phyloP scores from a whole-genome alignment of 768 basidiomycete genomes.

The Boletellus sp. region DNA sequence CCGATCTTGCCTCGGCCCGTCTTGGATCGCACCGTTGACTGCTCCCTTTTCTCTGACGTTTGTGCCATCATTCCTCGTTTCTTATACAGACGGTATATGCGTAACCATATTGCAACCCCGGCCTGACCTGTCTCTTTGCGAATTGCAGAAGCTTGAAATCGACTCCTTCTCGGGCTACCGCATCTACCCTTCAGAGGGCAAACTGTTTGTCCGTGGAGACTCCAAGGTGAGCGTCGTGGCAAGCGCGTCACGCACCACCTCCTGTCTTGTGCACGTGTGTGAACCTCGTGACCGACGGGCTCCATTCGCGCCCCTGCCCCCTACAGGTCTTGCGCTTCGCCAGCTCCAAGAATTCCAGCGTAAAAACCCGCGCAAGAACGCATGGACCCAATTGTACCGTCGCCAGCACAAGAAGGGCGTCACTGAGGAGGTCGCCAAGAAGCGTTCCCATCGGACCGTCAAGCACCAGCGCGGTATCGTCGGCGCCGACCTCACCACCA shows the following conservation, averaged over 20 bases:
- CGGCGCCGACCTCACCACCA: slow-evolving; percentile 89
- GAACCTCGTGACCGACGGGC: no score
- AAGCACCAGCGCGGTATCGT: slow-evolving; percentile 98
- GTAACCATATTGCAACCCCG: not conserved
- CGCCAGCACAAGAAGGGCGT: slow-evolving; percentile 99
- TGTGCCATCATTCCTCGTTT: not conserved
- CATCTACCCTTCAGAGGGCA: slow-evolving; percentile 98
- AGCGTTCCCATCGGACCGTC: slow-evolving; percentile 92
- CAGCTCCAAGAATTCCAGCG: slow-evolving; percentile 89
- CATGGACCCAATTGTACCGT: slow-evolving; percentile 92
- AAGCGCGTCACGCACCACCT: not conserved
- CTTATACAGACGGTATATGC: slow-evolving; percentile 25
- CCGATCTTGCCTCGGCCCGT: slow-evolving; percentile 9
- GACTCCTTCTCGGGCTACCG: slow-evolving; percentile 97
- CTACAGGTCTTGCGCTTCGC: slow-evolving; percentile 91
- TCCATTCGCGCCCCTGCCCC: no score
- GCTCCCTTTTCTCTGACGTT: not conserved
- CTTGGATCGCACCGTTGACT: slow-evolving; percentile 19
- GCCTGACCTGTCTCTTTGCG: not conserved
- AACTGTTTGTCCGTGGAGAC: slow-evolving; percentile 92
- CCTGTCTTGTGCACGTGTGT: no score
- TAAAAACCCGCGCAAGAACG: slow-evolving; percentile 99
- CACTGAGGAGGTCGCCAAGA: slow-evolving; percentile 99
- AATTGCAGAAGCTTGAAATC: slow-evolving; percentile 89
- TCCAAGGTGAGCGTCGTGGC: slow-evolving; percentile 64